Base-by-base conservation (phyloP, 2,329 filamentous ascomycete genomes). In the Fusarium globosum region DNA sequence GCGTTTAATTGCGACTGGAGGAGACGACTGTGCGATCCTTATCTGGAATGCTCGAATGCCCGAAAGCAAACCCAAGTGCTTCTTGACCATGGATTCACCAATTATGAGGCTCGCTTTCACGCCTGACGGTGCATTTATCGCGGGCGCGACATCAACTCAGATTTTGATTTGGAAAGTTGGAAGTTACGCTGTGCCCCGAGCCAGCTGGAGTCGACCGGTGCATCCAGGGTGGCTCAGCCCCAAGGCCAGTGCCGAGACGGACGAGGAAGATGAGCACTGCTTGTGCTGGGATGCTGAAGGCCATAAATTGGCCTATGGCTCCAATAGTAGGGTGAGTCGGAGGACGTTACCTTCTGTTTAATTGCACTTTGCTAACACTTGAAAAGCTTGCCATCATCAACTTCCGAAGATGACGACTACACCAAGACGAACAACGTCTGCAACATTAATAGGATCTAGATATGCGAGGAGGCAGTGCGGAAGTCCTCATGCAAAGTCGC, bases 111-210 rank as follows among this genome's bases (percentile, higher is more conserved):
- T 92, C 5, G 85, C 90, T 2, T 91, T 92, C 68, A 91, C 89
- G 1, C 90, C 90, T 0, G 89, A 91, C 68, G 90, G 90, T 4
- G 86, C 86, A 26, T 91, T 90, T 72, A 86, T 92, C 58, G 90
- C 90, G 1, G 89, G 88, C 9, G 90, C 89, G 10, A 91, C 89
- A 1, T 85, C 85, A 26, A 86, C 87, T 39, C 86, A 85, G 64
- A 88, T 92, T 20, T 81, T 91, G 43, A 90, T 92, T 51, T 92
- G 90, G 89, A 91, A 91, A 77, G 87, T 91, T 18, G 89, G 88
- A 68, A 90, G 89, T 59, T 84, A 87, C 51, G 82, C 84, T 33
- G 84, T 90, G 51, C 90, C 90, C 9, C 85, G 88, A 51, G 90
- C 90, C 21, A 88, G 85, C 76, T 92, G 90, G 90, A 88, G 84